Percentiles rank a stretch among this genome's conserved stretches.
Evolutionary conservation across 176 grass and related monocot genomes (phyloP).

Genomic region (Cocos nucifera): DNA sequence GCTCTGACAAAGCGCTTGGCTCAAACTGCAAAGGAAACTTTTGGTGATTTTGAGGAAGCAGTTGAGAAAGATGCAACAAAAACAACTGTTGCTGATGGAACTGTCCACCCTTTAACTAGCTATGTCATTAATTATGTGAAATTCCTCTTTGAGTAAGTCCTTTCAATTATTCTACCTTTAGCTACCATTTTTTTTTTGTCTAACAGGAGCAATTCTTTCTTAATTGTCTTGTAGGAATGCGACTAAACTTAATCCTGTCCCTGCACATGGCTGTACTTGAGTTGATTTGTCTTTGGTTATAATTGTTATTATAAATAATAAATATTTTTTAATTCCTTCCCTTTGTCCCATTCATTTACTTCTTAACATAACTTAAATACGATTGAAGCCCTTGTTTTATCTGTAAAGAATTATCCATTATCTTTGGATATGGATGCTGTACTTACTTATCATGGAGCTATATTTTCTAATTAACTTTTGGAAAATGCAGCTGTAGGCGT

Average conservation of each 20-base stretch:
- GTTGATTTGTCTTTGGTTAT: slow-evolving; percentile 2
- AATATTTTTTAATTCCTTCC: no score
- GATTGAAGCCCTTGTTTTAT: not conserved
- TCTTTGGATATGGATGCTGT: no score
- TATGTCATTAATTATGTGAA: slow-evolving; percentile 98
- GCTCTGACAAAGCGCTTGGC: slow-evolving; percentile 74
- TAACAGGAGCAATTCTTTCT: no score
- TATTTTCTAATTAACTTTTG: no score
- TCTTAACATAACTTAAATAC: no score
- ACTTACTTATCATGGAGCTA: no score
- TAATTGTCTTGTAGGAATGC: no score
- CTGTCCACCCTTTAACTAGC: slow-evolving; percentile 89
- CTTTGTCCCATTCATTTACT: no score
- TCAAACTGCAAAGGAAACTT: slow-evolving; percentile 80
- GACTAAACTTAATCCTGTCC: no score
- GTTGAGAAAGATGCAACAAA: slow-evolving; percentile 95
- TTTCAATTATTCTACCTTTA: not conserved
- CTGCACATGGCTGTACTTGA: no score
- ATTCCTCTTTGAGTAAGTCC: slow-evolving; percentile 92
- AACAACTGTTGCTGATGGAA: slow-evolving; percentile 84
- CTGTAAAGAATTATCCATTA: not conserved
- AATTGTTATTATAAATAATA: not conserved
- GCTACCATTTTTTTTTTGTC: not conserved
- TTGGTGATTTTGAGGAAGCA: slow-evolving; percentile 85
- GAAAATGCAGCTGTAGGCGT: no score